phyloP scores from a whole-genome alignment of 768 basidiomycete genomes.

The Lactarius trivialis region DNA sequence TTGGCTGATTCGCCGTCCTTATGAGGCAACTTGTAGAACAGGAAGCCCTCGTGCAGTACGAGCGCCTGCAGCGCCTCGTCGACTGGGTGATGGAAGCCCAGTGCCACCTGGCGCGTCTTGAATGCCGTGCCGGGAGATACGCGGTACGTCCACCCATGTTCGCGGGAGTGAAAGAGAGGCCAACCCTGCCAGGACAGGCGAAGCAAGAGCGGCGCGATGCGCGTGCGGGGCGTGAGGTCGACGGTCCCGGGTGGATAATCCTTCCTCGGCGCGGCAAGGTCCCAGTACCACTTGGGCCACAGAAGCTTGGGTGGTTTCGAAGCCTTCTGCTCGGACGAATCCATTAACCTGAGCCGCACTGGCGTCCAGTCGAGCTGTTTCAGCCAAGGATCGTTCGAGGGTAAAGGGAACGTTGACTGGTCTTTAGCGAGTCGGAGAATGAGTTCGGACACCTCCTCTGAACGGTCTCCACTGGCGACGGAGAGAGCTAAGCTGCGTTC shows the following conservation, averaged over 20 bases:
- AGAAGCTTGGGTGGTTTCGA: slow-evolving; percentile 37
- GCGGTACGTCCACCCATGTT: slow-evolving; percentile 90
- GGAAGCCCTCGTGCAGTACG: slow-evolving; percentile 41
- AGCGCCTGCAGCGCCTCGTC: slow-evolving; percentile 54
- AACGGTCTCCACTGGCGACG: slow-evolving; percentile 40
- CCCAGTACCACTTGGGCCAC: slow-evolving; percentile 99
- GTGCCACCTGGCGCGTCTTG: slow-evolving; percentile 38
- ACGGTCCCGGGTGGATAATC: slow-evolving; percentile 61
- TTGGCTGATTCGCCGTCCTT: slow-evolving; percentile 93
- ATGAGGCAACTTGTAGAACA: slow-evolving; percentile 92
- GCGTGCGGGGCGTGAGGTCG: slow-evolving; percentile 79
- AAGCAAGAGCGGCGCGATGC: slow-evolving; percentile 78
- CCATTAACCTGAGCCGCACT: slow-evolving; percentile 17
- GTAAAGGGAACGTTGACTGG: slow-evolving; percentile 23
- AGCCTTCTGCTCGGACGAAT: slow-evolving; percentile 9
- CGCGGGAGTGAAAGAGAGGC: slow-evolving; percentile 78
- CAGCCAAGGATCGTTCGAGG: slow-evolving; percentile 47
- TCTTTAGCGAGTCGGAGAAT: slow-evolving; percentile 40
- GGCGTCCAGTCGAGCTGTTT: slow-evolving; percentile 63
- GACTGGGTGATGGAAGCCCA: slow-evolving; percentile 55
- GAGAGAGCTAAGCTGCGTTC: slow-evolving; percentile 41
- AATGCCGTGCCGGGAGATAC: slow-evolving; percentile 46
- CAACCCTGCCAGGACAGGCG: slow-evolving; percentile 81
- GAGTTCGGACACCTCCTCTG: slow-evolving; percentile 29
- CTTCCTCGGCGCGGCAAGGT: slow-evolving; percentile 69